Evolutionary conservation across 768 basidiomycete genomes (phyloP).

Genomic region (Termitomyces sp.): DNA sequence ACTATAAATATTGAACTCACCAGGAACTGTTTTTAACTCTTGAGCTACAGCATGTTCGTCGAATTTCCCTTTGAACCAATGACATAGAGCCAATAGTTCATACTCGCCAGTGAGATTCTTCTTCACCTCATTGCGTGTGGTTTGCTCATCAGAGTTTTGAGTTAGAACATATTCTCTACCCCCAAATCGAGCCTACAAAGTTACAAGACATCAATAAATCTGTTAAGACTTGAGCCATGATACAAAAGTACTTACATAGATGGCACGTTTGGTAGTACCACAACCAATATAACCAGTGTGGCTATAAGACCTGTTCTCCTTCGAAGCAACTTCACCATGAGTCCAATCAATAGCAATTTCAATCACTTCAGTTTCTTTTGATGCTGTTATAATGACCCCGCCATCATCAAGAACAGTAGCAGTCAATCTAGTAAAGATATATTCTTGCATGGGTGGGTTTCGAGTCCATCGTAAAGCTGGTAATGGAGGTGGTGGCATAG

Average conservation of each 20-base stretch:
- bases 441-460: not conserved
- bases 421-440: not conserved
- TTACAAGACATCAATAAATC: not conserved
- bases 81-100: conserved; percentile 9
- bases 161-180: conserved; percentile 17
- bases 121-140: conserved; percentile 1
- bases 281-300: conserved; percentile 13
- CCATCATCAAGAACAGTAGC: not conserved
- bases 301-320: not conserved
- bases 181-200: not conserved
- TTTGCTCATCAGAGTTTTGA: conserved; percentile 8
- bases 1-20: not conserved
- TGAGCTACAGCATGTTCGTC: not conserved
- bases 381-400: not conserved
- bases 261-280: conserved; percentile 13
- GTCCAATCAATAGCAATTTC: conserved; percentile 3
- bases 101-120: conserved; percentile 12
- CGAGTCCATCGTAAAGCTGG: not conserved
- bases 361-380: not conserved
- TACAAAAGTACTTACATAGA: conserved; percentile 15
- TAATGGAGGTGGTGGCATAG: not conserved
- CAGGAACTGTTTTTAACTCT: not conserved
- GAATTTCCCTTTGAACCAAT: conserved; percentile 18
- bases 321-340: not conserved
- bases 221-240: not conserved